These are phyloP conservation scores for Plasmopara viticola DNA, from an alignment of 352 stramenopile species.

Conservation along the genomic window DNA sequence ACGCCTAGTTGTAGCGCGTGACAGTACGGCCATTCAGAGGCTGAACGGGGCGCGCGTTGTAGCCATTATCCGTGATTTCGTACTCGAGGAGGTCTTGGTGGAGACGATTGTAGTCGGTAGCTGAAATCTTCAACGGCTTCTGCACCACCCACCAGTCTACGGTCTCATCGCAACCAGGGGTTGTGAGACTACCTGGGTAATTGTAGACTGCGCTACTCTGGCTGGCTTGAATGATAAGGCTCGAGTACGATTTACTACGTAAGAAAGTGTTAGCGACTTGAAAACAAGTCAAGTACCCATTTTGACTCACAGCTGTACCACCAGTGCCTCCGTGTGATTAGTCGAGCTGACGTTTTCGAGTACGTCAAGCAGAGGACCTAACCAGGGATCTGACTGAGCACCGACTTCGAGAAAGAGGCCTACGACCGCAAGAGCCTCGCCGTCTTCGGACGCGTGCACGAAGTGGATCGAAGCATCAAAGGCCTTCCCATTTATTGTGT, in stretches of 20 bases:
- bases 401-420: slow-evolving; percentile 23
- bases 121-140: slow-evolving; percentile 38
- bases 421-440: slow-evolving; percentile 29
- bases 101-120: slow-evolving; percentile 28
- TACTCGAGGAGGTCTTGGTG: slow-evolving; percentile 26
- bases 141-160: slow-evolving; percentile 64
- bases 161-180: slow-evolving; percentile 40
- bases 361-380: slow-evolving; percentile 20
- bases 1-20: slow-evolving; percentile 15
- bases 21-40: slow-evolving; percentile 32
- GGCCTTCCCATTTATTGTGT: slow-evolving; percentile 33
- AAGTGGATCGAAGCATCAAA: slow-evolving; percentile 39
- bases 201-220: slow-evolving; percentile 34
- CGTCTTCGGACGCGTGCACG: slow-evolving; percentile 28
- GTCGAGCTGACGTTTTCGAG: slow-evolving; percentile 21
- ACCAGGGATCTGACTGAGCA: slow-evolving; percentile 20
- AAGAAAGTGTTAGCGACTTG: slow-evolving; percentile 5
- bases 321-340: slow-evolving; percentile 4
- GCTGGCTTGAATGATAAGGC: slow-evolving; percentile 13
- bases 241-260: slow-evolving; percentile 30
- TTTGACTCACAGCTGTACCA: slow-evolving; percentile 25
- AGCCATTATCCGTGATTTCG: slow-evolving; percentile 34
- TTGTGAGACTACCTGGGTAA: slow-evolving; percentile 66
- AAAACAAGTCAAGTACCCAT: background rate
- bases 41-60: slow-evolving; percentile 38